Evolutionary conservation across 2,329 filamentous ascomycete genomes (phyloP), one percentile per base, ranked within the genome.

Genomic region (Cadophora malorum): DNA sequence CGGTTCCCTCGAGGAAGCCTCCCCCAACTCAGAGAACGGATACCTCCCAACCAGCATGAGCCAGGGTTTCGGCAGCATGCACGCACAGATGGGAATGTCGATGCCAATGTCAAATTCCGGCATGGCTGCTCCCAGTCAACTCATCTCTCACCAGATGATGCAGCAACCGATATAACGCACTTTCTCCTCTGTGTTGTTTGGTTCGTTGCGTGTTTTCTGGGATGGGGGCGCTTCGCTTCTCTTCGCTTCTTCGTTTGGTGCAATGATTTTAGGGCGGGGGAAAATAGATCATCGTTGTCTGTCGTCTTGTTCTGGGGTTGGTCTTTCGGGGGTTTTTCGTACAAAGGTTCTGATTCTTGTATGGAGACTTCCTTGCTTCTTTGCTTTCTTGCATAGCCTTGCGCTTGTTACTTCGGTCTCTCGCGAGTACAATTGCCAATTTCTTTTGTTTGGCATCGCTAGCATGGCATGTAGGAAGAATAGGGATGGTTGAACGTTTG

Each of bases 1-100:
- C 65, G 91, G 91, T 63, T 90, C 92, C 49, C 86, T 94, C 33
- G 92, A 93, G 71, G 91, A 94, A 71, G 89, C 91, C 21, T 94
- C 91, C 14, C 91, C 92, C 19, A 88, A 86, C 59, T 92, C 90
- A 0, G 89, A 91, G 72, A 83, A 85, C 72, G 88, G 88, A 65
- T 92, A 91, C 77, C 79, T 90, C 14, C 74, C 74, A 31, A 71
- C 71, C 7, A 74, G 67, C 31, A 68, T 68, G 67, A 28, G 35
- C 21, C 67, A 64, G 55, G 25, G 35, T 21, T 69, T 64, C 49
- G 64, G 53, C 28, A 55, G 63, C 16, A 28, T 69, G 41, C 63
- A 64, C 35, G 62, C 52, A 16, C 63, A 71, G 35, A 75, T 78
- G 74, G 69, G 66, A 53, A 74, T 74, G 72, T 69, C 70, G 5